Base-by-base conservation (phyloP, 1,139 yeast genomes). In the Hansenula sp. region DNA sequence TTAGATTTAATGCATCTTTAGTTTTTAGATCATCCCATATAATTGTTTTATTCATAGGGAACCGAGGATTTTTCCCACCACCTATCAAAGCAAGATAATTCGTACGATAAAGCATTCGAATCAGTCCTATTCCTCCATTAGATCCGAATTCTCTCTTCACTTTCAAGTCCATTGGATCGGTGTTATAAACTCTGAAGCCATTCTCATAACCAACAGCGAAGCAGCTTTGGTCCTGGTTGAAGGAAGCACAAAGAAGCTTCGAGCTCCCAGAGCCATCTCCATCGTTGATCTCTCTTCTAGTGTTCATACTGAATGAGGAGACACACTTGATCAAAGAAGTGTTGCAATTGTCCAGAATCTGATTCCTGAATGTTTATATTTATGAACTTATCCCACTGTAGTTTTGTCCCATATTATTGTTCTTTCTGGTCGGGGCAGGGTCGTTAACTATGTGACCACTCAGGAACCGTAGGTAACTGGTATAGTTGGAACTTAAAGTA, bases 21-120 rank as follows among this genome's bases (percentile, higher is more conserved):
- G 85, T 76, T 62, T 88, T 86, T 49, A 88, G 64, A 61, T 91
- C 98, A 64, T 91, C 97, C 96, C 97, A 91, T 15, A 91, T 83
- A 30, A 89, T 75, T 40, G 84, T 72, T 60, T 85, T 85, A 63
- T 88, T 88, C 53, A 78, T 74, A 2, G 96, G 86, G 57, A 80
- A 86, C 53, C 79, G 74, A 31, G 96, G 96, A 47, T 76, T 74
- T 48, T 76, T 72, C 0, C 96, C 96, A 11, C 96, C 96, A 1
- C 97, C 96, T 1, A 90, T 89, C 38, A 91, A 65, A 1, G 93
- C 96, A 46, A 91, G 72, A 60, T 90, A 90, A 65, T 91, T 91
- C 1, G 97, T 90, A 38, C 96, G 74, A 60, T 89, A 88, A 13
- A 91, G 79, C 96, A 91, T 88, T 42, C 84, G 74, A 2, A 85